Conservation (phyloP, 164 flowering plant genomes). For the Malania oleifera region DNA sequence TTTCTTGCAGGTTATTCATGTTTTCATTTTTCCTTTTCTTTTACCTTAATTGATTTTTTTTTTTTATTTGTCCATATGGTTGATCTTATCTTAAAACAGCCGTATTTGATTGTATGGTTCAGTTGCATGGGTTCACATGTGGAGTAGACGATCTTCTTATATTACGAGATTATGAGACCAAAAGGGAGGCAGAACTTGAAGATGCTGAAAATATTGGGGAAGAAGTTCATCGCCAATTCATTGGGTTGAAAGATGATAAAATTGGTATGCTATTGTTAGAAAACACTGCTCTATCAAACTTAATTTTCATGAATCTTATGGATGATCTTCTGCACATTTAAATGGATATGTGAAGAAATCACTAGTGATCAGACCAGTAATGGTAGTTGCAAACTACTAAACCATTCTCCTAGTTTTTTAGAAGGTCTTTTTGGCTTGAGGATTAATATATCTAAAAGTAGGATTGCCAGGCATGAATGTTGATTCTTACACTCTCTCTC, state of each 20-base stretch:
- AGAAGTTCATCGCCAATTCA: constrained; percentile 47
- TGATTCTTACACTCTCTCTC: no score
- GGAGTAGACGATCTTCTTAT: constrained; percentile 90
- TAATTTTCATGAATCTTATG: not conserved
- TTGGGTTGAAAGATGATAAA: constrained; percentile 35
- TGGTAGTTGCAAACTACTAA: no score
- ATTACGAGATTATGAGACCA: constrained; percentile 30
- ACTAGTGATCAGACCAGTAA: no score
- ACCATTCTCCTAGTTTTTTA: no score
- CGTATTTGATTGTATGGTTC: constrained; percentile 11
- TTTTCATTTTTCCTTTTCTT: not conserved
- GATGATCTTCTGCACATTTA: no score
- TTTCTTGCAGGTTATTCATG: constrained; percentile 62
- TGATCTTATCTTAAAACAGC: constrained; percentile 5
- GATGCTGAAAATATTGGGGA: constrained; percentile 50
- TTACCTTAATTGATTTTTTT: not conserved
- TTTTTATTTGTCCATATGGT: not conserved
- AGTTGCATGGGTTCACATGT: constrained; percentile 97
- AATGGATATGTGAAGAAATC: no score
- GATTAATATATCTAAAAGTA: no score
- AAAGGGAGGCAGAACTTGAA: constrained; percentile 49
- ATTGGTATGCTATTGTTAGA: constrained; percentile 38
- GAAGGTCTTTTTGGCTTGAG: no score
- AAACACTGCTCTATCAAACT: not conserved
- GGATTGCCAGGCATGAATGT: no score